Percentiles rank a stretch among this genome's conserved stretches.
phyloP scores from a whole-genome alignment of 2,329 filamentous ascomycete genomes.

The Apiospora rasikravindrae region DNA sequence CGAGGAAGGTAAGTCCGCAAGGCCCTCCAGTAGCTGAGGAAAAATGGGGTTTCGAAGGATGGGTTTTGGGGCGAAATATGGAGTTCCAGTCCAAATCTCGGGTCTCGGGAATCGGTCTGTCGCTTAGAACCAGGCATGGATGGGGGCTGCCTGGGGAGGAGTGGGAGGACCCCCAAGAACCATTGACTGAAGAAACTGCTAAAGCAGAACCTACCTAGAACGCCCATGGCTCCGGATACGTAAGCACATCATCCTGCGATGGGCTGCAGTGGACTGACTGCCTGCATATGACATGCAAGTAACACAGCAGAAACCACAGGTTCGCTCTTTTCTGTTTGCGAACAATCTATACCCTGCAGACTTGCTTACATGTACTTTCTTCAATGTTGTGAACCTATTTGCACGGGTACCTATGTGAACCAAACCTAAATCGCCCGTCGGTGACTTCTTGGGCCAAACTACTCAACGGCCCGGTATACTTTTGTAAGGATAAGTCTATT shows the following conservation, averaged over 20 bases:
- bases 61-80: neutral
- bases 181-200: neutral
- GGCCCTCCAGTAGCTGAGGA: neutral
- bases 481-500: neutral
- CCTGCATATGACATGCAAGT: neutral
- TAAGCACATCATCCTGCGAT: neutral
- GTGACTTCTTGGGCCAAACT: neutral
- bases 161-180: neutral
- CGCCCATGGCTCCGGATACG: neutral
- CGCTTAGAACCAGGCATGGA: neutral
- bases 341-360: neutral
- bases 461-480: constrained; percentile 7
- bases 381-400: neutral
- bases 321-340: neutral
- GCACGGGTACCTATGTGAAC: neutral
- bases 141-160: neutral
- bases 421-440: neutral
- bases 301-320: neutral
- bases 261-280: neutral
- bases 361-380: neutral
- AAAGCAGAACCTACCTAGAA: neutral
- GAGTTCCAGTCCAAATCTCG: neutral
- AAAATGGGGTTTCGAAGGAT: constrained; percentile 3
- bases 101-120: constrained; percentile 2
- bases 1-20: neutral